Evolutionary conservation across 2,329 filamentous ascomycete genomes (phyloP).

Genomic region (Botrytis fabae): DNA sequence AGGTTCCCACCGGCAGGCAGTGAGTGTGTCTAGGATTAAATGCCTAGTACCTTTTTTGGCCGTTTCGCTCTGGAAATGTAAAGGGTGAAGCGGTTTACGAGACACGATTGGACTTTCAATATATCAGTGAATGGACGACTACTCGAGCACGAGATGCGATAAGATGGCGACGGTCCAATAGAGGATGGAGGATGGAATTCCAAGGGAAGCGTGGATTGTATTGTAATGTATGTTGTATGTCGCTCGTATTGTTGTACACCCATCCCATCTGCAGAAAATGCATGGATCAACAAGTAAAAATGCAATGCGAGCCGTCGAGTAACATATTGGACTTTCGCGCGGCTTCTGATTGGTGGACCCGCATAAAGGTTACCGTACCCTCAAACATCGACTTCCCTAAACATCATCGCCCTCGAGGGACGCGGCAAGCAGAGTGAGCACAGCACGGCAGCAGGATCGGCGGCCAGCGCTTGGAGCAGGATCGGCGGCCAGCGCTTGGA

Average conservation of each 20-base stretch:
- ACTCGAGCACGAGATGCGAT: not conserved
- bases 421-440: constrained; percentile 1
- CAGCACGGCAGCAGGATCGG: not conserved
- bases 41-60: not conserved
- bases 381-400: not conserved
- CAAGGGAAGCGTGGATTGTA: not conserved
- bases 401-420: not conserved
- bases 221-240: not conserved
- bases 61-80: not conserved
- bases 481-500: not conserved
- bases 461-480: not conserved
- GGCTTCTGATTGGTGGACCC: not conserved
- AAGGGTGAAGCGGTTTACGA: not conserved
- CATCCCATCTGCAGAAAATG: constrained; percentile 8
- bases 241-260: not conserved
- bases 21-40: not conserved
- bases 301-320: constrained; percentile 13
- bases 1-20: not conserved
- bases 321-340: not conserved
- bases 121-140: not conserved
- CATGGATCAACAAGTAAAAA: constrained; percentile 5
- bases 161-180: not conserved
- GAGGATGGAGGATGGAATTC: not conserved
- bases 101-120: too few species aligned
- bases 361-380: constrained; percentile 2